Evolutionary conservation across 306 rosid species (phyloP), one percentile per base, ranked within the genome.

Genomic region (Quercus alba): DNA sequence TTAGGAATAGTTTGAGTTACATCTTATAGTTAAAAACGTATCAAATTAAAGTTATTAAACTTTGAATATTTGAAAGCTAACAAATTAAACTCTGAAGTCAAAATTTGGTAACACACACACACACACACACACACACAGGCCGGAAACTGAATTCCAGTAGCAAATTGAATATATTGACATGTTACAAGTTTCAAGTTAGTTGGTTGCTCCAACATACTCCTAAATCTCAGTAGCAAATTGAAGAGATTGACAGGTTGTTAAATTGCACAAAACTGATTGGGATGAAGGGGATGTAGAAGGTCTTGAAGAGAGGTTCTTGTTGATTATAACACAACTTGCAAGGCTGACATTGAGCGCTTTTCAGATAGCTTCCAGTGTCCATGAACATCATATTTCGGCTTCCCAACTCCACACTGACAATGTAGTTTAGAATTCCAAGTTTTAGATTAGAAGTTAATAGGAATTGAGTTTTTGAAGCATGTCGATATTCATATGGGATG

Each of bases 301-400:
- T 58, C 85, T n/a, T 76, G 83, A 91, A 91, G 5, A 91, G 79
- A 57, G 97, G 90, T 62, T 91, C 95, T 74, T 80, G 90, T 79
- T 93, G 97, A 80, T 80, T 78, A 55, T 93, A 94, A 74, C 99
- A 94, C 35, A 83, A 62, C 74, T 77, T 79, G 88, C 99, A 93
- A 13, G 99, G 99, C 33, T 79, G 81, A 84, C 97, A 94, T 77
- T 94, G 97, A 74, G 92, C 87, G 97, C 97, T 93, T 33, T 95
- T 91, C 56, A 94, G 78, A 68, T 93, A 97, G 66, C 99, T 94
- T 83, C 97, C 99, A 3, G 97, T 93, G 87, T 94, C 97, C 51
- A 94, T 94, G 55, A 91, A 87, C 74, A 94, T 1, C 87, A 86
- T 78, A 58, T 93, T 90, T 75, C 78, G 86, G 35, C 77, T 78